phyloP scores from a whole-genome alignment of 192 early-diverging fungal genomes.

The Geranomyces variabilis region DNA sequence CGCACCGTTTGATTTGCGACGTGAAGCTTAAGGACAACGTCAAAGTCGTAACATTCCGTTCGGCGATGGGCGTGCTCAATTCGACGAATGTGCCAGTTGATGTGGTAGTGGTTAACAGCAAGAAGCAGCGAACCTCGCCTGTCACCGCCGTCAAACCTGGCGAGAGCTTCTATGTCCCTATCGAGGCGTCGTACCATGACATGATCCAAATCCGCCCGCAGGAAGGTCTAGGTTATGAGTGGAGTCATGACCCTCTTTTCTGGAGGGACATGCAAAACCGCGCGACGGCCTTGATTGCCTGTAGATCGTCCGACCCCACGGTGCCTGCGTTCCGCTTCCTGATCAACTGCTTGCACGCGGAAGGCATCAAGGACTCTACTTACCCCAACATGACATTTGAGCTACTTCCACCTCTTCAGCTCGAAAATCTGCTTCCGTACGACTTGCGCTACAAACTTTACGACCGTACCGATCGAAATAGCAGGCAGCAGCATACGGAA shows the following conservation, averaged over 20 bases:
- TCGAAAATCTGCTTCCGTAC: slow-evolving; percentile 96
- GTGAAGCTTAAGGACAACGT: slow-evolving; percentile 84
- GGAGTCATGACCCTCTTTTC: slow-evolving; percentile 77
- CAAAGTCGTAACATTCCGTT: slow-evolving; percentile 91
- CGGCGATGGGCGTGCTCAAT: slow-evolving; percentile 82
- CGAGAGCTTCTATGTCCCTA: slow-evolving; percentile 82
- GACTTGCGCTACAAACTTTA: slow-evolving; percentile 78
- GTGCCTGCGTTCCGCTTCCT: slow-evolving; percentile 74
- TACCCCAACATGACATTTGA: slow-evolving; percentile 55
- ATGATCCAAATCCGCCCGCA: slow-evolving; percentile 79
- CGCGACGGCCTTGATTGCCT: slow-evolving; percentile 48
- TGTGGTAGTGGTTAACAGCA: slow-evolving; percentile 73
- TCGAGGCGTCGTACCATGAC: slow-evolving; percentile 81
- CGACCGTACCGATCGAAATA: slow-evolving; percentile 61
- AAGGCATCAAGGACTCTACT: slow-evolving; percentile 18
- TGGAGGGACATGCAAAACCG: slow-evolving; percentile 75
- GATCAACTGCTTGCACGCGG: slow-evolving; percentile 48
- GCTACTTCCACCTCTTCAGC: slow-evolving; percentile 71
- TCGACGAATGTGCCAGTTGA: slow-evolving; percentile 77
- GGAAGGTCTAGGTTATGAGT: slow-evolving; percentile 81
- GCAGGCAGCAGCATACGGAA: slow-evolving; percentile 68
- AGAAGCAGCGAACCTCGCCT: slow-evolving; percentile 56
- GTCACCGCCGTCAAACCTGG: slow-evolving; percentile 57
- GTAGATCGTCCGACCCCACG: slow-evolving; percentile 50
- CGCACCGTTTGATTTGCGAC: slow-evolving; percentile 85